Percentiles rank a stretch among this genome's conserved stretches.
These are phyloP conservation scores for Echites panduratus DNA, from an alignment of 257 asterid genomes.

Conservation along the genomic window DNA sequence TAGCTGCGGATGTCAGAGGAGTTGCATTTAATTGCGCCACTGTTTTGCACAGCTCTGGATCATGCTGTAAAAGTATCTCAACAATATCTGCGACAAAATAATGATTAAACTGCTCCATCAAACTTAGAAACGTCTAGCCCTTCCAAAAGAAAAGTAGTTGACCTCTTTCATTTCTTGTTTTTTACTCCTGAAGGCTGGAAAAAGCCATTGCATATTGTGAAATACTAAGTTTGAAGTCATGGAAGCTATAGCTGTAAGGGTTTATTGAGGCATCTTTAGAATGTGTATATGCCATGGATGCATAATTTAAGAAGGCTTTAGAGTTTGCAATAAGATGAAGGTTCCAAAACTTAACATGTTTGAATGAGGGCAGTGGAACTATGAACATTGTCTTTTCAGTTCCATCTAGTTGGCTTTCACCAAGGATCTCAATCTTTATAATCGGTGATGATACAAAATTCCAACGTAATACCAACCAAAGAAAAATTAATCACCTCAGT, in stretches of 20 bases:
- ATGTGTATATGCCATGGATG: neutral
- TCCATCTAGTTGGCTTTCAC: neutral
- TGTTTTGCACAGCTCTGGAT: slow-evolving; percentile 48
- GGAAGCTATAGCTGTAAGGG: neutral
- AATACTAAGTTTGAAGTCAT: neutral
- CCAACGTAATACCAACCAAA: neutral
- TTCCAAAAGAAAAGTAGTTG: neutral
- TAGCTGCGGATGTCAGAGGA: slow-evolving; percentile 67
- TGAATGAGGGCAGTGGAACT: neutral
- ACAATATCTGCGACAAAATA: slow-evolving; percentile 44
- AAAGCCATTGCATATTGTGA: neutral
- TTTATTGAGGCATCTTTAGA: neutral
- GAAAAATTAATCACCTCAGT: neutral
- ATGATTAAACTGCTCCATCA: neutral
- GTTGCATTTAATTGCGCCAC: slow-evolving; percentile 64
- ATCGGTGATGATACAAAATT: neutral
- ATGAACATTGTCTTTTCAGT: neutral
- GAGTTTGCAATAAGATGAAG: neutral
- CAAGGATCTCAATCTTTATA: neutral
- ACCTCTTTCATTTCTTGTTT: too few species aligned
- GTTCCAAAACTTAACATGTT: neutral
- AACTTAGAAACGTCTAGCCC: neutral
- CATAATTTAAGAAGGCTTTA: neutral
- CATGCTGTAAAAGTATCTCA: slow-evolving; percentile 52
- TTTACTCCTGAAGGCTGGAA: too few species aligned